phyloP scores from a whole-genome alignment of 139 green algal species.

The Volvox reticuliferus region DNA sequence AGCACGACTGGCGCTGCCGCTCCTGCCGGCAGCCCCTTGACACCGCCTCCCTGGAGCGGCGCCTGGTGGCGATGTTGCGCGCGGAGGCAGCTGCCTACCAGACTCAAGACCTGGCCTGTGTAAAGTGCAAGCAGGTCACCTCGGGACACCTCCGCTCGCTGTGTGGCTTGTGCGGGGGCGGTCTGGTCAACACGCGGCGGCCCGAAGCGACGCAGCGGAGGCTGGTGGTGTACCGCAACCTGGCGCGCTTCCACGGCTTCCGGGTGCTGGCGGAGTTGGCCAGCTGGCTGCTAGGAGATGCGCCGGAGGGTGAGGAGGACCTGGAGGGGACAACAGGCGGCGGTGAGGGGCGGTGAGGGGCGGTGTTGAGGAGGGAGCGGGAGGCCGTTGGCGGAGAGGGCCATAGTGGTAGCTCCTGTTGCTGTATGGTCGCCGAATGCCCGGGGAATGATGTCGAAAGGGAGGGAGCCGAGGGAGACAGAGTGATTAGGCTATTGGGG shows the following conservation, averaged over 20 bases:
- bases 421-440: too few relatives aligned
- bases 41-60: conserved; percentile 75
- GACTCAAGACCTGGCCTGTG: conserved; percentile 91
- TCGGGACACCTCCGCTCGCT: conserved; percentile 59
- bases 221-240: conserved; percentile 74
- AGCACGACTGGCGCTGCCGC: conserved; percentile 64
- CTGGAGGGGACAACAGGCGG: background rate
- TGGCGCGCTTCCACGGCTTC: conserved; percentile 76
- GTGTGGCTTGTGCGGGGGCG: conserved; percentile 78
- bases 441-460: background rate
- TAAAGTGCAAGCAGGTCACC: conserved; percentile 76
- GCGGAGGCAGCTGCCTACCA: conserved; percentile 74
- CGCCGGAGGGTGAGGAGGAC: background rate
- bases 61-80: conserved; percentile 71
- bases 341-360: background rate
- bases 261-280: conserved; percentile 73
- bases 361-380: background rate
- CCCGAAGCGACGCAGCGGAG: conserved; percentile 43
- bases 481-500: background rate
- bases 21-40: conserved; percentile 75
- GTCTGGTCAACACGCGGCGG: conserved; percentile 63
- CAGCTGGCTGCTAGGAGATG: conserved; percentile 27
- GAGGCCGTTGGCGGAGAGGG: too few relatives aligned
- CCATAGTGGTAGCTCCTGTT: too few relatives aligned
- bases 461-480: background rate